Evolutionary conservation across 1,139 yeast genomes (phyloP).

Genomic region (Candida mesenterica): DNA sequence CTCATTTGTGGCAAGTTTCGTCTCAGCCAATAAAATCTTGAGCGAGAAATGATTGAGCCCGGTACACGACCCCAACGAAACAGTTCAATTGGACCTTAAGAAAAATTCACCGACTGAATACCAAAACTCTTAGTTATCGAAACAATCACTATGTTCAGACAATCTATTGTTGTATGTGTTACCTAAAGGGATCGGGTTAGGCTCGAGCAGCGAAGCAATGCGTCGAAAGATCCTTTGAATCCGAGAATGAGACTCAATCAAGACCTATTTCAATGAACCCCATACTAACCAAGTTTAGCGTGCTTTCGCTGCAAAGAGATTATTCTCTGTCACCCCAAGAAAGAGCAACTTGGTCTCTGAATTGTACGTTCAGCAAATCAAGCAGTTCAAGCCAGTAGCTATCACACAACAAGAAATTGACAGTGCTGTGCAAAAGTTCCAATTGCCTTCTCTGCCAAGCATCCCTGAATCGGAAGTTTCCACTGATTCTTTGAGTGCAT

Average conservation of each 20-base stretch:
- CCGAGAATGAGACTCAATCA: too few relatives aligned
- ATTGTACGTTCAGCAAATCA: slow-evolving; percentile 82
- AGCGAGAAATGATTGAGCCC: not conserved
- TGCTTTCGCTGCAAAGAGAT: slow-evolving; percentile 39
- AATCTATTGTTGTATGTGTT: slow-evolving; percentile 37
- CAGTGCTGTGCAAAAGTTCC: slow-evolving; percentile 79
- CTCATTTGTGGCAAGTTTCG: too few relatives aligned
- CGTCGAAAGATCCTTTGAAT: too few relatives aligned
- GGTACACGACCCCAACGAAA: slow-evolving; percentile 10
- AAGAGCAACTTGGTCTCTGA: slow-evolving; percentile 73
- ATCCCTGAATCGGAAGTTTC: slow-evolving; percentile 73
- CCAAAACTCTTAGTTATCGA: not conserved
- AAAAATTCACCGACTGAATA: slow-evolving; percentile 8
- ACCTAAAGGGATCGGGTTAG: not conserved
- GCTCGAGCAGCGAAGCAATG: not conserved
- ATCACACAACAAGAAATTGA: slow-evolving; percentile 72
- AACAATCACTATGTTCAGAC: slow-evolving; percentile 36
- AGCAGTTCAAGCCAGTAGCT: slow-evolving; percentile 83
- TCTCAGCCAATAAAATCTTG: slow-evolving; percentile 8
- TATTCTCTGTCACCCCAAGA: slow-evolving; percentile 45
- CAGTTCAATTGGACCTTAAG: slow-evolving; percentile 7
- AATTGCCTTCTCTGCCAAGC: slow-evolving; percentile 70
- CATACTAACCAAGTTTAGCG: slow-evolving; percentile 15
- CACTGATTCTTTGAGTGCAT: slow-evolving; percentile 70
- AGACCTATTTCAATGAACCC: not conserved